Percentiles rank a stretch among this genome's conserved stretches.
Evolutionary conservation across 148 eudicot genomes (phyloP).

Genomic region (Chenopodium album): DNA sequence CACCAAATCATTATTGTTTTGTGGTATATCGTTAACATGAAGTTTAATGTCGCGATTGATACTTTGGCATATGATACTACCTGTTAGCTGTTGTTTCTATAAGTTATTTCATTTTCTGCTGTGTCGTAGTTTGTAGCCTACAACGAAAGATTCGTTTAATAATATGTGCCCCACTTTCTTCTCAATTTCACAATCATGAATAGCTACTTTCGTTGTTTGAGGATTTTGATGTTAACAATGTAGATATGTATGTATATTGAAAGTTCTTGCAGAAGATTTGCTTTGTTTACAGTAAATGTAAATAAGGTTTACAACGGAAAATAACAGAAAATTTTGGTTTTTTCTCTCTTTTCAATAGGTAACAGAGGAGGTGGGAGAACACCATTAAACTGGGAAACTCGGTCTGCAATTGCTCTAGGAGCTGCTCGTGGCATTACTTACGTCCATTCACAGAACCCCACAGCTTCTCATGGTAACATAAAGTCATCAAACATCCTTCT

Average conservation of each 20-base stretch:
- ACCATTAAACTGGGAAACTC: constrained; percentile 90
- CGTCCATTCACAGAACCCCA: constrained; percentile 68
- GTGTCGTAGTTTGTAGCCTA: neutral
- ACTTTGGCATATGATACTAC: constrained; percentile 18
- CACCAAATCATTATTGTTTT: neutral
- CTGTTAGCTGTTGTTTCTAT: constrained; percentile 12
- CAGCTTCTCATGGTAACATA: constrained; percentile 82
- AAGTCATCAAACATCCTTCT: constrained; percentile 91
- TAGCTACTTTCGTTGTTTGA: constrained; percentile 4
- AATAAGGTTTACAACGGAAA: neutral
- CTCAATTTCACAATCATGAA: constrained; percentile 10
- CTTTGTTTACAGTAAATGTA: too few species aligned
- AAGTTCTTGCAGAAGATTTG: too few species aligned
- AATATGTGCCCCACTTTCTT: constrained; percentile 9
- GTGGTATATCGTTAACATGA: neutral
- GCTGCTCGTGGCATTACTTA: constrained; percentile 78
- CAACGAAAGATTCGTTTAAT: neutral
- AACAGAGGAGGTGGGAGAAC: constrained; percentile 81
- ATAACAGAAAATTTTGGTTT: neutral
- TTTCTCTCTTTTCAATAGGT: constrained; percentile 36
- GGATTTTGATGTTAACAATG: constrained; percentile 18
- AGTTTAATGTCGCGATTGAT: neutral
- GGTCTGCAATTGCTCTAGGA: constrained; percentile 75
- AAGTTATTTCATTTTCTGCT: constrained; percentile 9
- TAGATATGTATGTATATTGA: neutral